Evolutionary conservation across 2,329 filamentous ascomycete species (phyloP).

Genomic region (Tolypocladium ovalisporum): DNA sequence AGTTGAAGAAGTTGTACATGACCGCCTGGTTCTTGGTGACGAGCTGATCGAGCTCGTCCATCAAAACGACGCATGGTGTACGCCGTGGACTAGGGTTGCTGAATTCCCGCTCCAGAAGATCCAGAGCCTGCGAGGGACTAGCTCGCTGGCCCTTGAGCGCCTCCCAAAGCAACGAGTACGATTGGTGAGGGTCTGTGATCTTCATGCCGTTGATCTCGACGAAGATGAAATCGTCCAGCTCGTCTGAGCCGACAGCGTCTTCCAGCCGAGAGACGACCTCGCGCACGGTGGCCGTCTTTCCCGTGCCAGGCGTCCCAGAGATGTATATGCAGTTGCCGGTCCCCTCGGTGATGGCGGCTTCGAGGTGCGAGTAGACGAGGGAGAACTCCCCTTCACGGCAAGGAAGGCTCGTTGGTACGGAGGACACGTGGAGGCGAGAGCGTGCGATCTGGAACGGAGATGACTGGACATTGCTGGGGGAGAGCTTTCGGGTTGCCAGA

Average conservation of each 20-base stretch:
- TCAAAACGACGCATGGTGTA: conserved; percentile 90
- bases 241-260: conserved; percentile 75
- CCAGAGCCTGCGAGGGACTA: conserved; percentile 80
- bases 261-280: conserved; percentile 88
- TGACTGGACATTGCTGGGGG: conserved; percentile 60
- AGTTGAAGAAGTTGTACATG: conserved; percentile 99
- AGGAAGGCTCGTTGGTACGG: conserved; percentile 78
- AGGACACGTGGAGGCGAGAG: conserved; percentile 82
- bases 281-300: conserved; percentile 93
- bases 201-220: conserved; percentile 99
- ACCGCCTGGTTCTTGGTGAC: conserved; percentile 98
- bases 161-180: conserved; percentile 92
- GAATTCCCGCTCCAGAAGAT: conserved; percentile 86
- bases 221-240: conserved; percentile 96
- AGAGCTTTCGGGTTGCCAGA: conserved; percentile 76
- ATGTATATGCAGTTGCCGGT: conserved; percentile 97
- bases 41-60: conserved; percentile 96
- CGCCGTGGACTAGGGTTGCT: conserved; percentile 80
- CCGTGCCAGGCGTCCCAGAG: conserved; percentile 94
- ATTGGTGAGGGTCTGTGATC: conserved; percentile 93
- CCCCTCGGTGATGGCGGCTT: conserved; percentile 87
- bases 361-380: conserved; percentile 85
- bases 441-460: conserved; percentile 90
- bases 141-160: conserved; percentile 88
- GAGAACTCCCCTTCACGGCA: conserved; percentile 89